Base-by-base conservation (phyloP, 305 asterid species). In the Plantago lanceolata region DNA sequence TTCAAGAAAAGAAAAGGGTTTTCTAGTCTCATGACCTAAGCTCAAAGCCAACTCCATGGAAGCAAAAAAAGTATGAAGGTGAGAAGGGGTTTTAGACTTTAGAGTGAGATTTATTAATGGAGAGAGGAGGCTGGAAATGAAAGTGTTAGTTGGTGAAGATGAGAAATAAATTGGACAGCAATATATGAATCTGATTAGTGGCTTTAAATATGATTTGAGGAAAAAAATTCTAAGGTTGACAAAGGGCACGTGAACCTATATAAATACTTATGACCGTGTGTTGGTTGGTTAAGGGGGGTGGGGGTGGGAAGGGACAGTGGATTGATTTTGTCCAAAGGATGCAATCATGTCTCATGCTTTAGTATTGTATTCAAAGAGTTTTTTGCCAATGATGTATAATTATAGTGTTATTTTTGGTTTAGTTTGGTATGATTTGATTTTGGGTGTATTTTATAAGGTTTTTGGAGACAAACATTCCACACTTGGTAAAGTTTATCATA, bases 31-130 rank as follows among this genome's bases (percentile, higher is more conserved):
- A 0, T 40, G 15, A 2, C 96, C 96, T 59, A 89, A 72, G 61
- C 94, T 89, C 80, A 89, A 70, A 78, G 79, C 95, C 57, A 89
- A 77, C 80, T 89, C 96, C 96, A 89, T 84, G 5, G 24, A 44
- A 13, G 11, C 44, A 37, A 33, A 20, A 1, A 17, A 15, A 28
- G 8, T 19, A 5, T 5, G 51, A 19, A 40, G 55, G 54, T n/a
- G 52, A n/a, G 11, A 18, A 11, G 1, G 45, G 45, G 40, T 8
- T 33, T 5, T 1, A 5, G 4, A 31, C 35, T 35, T 35, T 35
- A 8, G 13, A 0, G 2, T 37, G 44, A 48, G 19, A 47, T 15
- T 47, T 47, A 12, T 47, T 47, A 12, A 19, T 16, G 16, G 11
- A 18, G 47, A 29, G 18, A 48, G n/a, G 51, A 59, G 52, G 2